Evolutionary conservation across 331 rosid species (phyloP), one percentile per base, ranked within the genome.

Genomic region (Telfairia occidentalis): DNA sequence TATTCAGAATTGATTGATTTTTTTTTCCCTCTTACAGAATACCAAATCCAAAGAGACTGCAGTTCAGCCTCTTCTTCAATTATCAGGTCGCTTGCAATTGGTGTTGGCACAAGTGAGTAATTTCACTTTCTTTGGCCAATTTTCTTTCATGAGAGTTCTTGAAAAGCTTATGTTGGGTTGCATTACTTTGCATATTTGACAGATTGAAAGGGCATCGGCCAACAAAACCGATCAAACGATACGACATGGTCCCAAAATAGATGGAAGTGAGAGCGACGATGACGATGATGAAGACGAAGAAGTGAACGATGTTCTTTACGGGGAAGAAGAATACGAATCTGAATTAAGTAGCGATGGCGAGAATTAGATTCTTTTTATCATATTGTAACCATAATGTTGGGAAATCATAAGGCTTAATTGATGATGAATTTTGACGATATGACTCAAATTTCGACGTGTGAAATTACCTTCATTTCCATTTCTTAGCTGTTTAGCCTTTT

Each of bases 31-130:
- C 73, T 52, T 81, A 45, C 87, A 91, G 97, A 82, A 87, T 71
- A 50, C 87, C 46, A 86, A 84, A 58, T 76, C 86, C 73, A 95
- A 92, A 88, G 95, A 83, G 78, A 70, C 83, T 37, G 78, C 89
- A 26, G 74, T 88, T 76, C 90, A 88, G 76, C 80, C 92, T 69
- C 83, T 95, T 69, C 78, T 95, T 73, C 97, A 85, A 71, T 74
- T 91, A 75, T 94, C 93, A 2, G 97, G 98, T 61, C 96, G 96
- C 35, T 84, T 94, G 82, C 96, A 91, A 82, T 86, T 94, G 77
- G 79, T 90, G 80, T 82, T 84, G 79, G 85, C 96, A 75, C 96
- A 91, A 96, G 98, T 94, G 71, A 73, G 54, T 26, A 40, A 73
- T 21, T 71, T 78, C 49, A 63, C 76, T 28, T 46, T 64, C 42